phyloP scores from a whole-genome alignment of 805 yeast genomes.

The Candida caryicola region DNA sequence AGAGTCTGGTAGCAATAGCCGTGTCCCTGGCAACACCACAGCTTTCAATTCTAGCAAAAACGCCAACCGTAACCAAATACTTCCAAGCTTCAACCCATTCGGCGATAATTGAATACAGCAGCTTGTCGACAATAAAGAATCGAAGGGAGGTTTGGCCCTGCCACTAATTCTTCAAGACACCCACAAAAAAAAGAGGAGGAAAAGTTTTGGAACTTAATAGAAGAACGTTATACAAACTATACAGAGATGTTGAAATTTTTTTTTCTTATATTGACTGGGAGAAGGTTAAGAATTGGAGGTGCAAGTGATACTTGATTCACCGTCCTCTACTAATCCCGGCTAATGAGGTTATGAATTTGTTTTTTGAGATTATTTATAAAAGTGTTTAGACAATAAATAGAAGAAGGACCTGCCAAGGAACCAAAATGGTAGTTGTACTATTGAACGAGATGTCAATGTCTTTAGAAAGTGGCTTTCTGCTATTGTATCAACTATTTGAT shows the following conservation, averaged over 20 bases:
- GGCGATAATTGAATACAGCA: conserved; percentile 15
- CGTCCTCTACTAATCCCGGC: neutral
- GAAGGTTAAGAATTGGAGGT: too few species aligned
- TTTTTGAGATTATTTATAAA: neutral
- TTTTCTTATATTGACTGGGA: neutral
- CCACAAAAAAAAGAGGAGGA: too few species aligned
- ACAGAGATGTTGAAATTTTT: neutral
- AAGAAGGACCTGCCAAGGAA: neutral
- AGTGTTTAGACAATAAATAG: neutral
- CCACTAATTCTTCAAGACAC: too few species aligned
- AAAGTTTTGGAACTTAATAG: neutral
- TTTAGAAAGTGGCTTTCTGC: too few species aligned
- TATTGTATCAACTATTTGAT: too few species aligned
- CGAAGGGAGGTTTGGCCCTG: too few species aligned
- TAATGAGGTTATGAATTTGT: neutral
- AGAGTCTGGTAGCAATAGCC: too few species aligned
- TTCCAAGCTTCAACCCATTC: conserved; percentile 27
- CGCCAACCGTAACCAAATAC: conserved; percentile 11
- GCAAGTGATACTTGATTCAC: too few species aligned
- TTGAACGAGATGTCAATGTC: too few species aligned
- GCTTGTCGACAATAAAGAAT: too few species aligned
- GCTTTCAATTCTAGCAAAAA: conserved; percentile 1
- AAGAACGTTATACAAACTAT: neutral
- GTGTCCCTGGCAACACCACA: conserved; percentile 4
- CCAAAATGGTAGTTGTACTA: too few species aligned